Conservation (phyloP, 2,329 filamentous ascomycete genomes). For the Pseudonectria buxi region DNA sequence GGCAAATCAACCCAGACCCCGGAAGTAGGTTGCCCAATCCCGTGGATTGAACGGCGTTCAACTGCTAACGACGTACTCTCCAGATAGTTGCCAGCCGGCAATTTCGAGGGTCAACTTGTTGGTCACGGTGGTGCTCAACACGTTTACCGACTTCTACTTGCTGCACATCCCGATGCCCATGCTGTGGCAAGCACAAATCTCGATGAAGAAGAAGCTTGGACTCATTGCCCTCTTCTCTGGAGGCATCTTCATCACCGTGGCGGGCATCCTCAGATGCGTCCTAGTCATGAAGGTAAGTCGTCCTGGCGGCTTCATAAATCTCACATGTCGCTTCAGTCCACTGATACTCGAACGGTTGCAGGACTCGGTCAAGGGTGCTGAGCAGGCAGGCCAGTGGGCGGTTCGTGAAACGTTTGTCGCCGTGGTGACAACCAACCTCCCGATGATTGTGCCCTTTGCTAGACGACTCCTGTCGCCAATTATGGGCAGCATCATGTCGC, state of each 20-base stretch:
- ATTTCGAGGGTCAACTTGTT: conserved; percentile 42
- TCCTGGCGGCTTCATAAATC: too few relatives aligned
- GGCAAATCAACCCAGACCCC: conserved; percentile 52
- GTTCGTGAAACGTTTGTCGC: conserved; percentile 34
- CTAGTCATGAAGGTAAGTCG: conserved; percentile 26
- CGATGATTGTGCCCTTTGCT: conserved; percentile 34
- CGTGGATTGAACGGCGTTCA: not conserved
- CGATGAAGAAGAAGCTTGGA: conserved; percentile 26
- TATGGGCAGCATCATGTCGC: conserved; percentile 5
- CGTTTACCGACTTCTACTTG: conserved; percentile 48
- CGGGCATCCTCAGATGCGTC: conserved; percentile 26
- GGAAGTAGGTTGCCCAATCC: conserved; percentile 35
- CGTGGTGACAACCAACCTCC: conserved; percentile 30
- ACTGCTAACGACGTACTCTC: conserved; percentile 10
- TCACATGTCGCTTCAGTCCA: too few relatives aligned
- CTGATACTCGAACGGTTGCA: conserved; percentile 4
- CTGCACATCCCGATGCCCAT: conserved; percentile 49
- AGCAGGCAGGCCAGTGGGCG: conserved; percentile 30
- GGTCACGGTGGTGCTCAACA: conserved; percentile 41
- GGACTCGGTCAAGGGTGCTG: conserved; percentile 29
- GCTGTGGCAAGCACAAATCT: conserved; percentile 27
- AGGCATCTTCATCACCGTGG: conserved; percentile 29
- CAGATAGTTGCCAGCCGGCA: conserved; percentile 39
- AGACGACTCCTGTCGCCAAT: conserved; percentile 7
- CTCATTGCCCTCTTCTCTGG: conserved; percentile 29